These are phyloP conservation scores for Castanospermum australe DNA, from an alignment of 306 rosid genomes.

Conservation along the genomic window DNA sequence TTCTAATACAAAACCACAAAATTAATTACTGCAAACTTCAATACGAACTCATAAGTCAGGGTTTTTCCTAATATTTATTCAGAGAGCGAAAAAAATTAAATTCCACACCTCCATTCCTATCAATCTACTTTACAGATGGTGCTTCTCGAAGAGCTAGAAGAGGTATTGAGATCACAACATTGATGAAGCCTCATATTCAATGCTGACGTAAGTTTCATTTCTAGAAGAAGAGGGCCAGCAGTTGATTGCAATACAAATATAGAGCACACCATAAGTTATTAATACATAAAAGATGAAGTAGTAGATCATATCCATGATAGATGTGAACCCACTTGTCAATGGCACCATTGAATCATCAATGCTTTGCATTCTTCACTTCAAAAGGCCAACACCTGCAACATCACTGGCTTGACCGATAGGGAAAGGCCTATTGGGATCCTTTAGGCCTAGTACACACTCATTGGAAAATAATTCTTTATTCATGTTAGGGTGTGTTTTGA, in stretches of 20 bases:
- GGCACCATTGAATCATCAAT: slow-evolving; percentile 84
- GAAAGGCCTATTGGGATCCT: slow-evolving; percentile 85
- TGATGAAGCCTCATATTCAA: slow-evolving; percentile 91
- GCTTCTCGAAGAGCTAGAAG: slow-evolving; percentile 96
- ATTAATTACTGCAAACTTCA: background rate
- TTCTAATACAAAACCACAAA: slow-evolving; percentile 4
- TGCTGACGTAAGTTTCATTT: slow-evolving; percentile 86
- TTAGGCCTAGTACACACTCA: slow-evolving; percentile 65
- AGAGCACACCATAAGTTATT: slow-evolving; percentile 17
- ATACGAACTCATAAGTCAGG: background rate
- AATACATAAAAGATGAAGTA: slow-evolving; percentile 3
- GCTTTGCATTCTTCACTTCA: slow-evolving; percentile 96
- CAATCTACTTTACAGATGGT: slow-evolving; percentile 77
- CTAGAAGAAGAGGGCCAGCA: slow-evolving; percentile 99
- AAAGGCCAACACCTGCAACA: slow-evolving; percentile 75
- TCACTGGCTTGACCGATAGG: slow-evolving; percentile 90
- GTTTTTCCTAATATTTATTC: background rate
- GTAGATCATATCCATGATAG: background rate
- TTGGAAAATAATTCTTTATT: slow-evolving; percentile 89
- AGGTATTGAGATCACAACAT: slow-evolving; percentile 79
- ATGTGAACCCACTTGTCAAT: slow-evolving; percentile 59
- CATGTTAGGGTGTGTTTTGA: slow-evolving; percentile 99
- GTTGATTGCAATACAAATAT: slow-evolving; percentile 67
- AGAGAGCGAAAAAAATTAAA: background rate
- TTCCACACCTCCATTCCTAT: slow-evolving; percentile 79